Conservation (phyloP, 208 protist species). For the Trypanosomatidae sp. region DNA sequence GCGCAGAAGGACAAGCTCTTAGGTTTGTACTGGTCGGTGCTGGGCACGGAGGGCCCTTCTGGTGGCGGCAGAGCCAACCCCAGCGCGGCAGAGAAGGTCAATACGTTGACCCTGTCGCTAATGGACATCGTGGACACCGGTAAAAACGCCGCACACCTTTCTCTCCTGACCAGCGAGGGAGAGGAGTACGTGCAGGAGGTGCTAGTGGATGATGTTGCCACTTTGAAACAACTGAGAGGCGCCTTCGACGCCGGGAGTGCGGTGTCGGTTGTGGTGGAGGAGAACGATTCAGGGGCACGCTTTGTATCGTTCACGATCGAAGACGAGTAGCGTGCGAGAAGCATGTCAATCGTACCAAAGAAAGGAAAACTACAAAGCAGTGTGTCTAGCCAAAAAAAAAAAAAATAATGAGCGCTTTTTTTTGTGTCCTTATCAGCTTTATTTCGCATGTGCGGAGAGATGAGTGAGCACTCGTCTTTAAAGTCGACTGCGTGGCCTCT, state of each 20-base stretch:
- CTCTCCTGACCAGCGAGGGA: slow-evolving; percentile 27
- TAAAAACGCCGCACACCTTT: slow-evolving; percentile 11
- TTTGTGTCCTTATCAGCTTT: too few species aligned
- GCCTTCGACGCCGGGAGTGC: slow-evolving; percentile 15
- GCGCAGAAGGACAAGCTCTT: slow-evolving; percentile 51
- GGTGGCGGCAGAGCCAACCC: not conserved
- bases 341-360: too few species aligned
- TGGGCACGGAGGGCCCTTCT: slow-evolving; percentile 15
- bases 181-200: slow-evolving; percentile 33
- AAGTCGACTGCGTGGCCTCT: too few species aligned
- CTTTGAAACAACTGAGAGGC: slow-evolving; percentile 5
- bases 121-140: slow-evolving; percentile 29
- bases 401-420: too few species aligned
- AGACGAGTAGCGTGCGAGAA: too few species aligned
- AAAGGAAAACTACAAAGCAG: too few species aligned
- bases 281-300: slow-evolving; percentile 12
- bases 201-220: slow-evolving; percentile 14
- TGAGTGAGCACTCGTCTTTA: too few species aligned
- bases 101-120: slow-evolving; percentile 14
- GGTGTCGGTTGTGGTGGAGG: slow-evolving; percentile 25
- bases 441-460: too few species aligned
- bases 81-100: not conserved
- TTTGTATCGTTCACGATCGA: slow-evolving; percentile 23
- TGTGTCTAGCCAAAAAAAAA: too few species aligned
- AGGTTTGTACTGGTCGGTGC: slow-evolving; percentile 35